A percentile compares a stretch with the other conserved stretches of the same genome.
Conservation (phyloP, 1,139 yeast species). For the Diutina sp. region DNA sequence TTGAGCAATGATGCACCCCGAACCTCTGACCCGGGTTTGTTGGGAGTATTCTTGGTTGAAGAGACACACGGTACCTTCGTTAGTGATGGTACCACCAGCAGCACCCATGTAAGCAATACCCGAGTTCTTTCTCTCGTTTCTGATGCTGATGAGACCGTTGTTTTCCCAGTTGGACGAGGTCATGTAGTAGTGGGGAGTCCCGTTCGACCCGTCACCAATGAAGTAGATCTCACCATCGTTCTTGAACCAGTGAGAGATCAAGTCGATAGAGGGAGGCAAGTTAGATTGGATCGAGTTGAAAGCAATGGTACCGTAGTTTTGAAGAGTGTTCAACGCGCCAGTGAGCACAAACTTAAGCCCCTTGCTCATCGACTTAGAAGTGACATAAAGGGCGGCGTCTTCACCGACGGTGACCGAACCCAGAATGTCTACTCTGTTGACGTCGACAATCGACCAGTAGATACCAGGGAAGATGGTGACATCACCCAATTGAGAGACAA, state of each 20-base stretch:
- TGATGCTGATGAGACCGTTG: background rate
- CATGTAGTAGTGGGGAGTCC: background rate
- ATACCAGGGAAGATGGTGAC: background rate
- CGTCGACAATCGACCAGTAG: background rate
- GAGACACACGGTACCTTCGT: conserved; percentile 6
- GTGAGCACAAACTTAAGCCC: background rate
- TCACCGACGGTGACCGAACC: background rate
- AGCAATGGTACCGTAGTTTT: background rate
- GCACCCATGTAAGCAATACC: background rate
- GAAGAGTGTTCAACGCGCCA: background rate
- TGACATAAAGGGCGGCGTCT: background rate
- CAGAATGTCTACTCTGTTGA: background rate
- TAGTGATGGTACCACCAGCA: conserved; percentile 2
- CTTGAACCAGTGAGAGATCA: background rate
- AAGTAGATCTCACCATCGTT: background rate
- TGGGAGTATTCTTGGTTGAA: conserved; percentile 4
- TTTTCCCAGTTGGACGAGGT: conserved; percentile 1
- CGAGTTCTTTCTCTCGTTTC: background rate
- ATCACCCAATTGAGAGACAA: background rate
- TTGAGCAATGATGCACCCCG: conserved; percentile 4
- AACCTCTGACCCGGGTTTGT: conserved; percentile 3
- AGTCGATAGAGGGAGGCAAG: conserved; percentile 1
- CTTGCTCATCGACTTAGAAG: background rate
- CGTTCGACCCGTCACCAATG: background rate
- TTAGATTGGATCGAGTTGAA: conserved; percentile 1